phyloP scores from a whole-genome alignment of 768 basidiomycete genomes.

The Asterophora lycoperdoides region DNA sequence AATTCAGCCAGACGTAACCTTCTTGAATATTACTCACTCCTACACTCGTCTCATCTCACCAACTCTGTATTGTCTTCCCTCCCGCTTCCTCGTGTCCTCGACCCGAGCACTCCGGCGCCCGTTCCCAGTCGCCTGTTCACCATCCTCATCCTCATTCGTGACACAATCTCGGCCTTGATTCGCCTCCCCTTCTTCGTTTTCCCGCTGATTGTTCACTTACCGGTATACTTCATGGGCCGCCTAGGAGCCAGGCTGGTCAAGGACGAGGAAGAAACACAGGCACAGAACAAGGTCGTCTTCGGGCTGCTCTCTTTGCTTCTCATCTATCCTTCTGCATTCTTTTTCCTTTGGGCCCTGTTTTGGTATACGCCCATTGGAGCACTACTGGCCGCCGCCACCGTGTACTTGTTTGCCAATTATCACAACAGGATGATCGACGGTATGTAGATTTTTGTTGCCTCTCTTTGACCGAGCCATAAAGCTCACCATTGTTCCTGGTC shows the following conservation, averaged over 20 bases:
- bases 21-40: constrained; percentile 84
- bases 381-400: constrained; percentile 58
- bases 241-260: constrained; percentile 69
- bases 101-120: constrained; percentile 69
- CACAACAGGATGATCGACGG: constrained; percentile 86
- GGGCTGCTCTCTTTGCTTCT: constrained; percentile 70
- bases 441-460: constrained; percentile 38
- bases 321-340: constrained; percentile 82
- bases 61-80: constrained; percentile 82
- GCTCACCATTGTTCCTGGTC: constrained; percentile 9
- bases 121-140: constrained; percentile 84
- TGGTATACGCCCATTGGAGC: constrained; percentile 74
- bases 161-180: constrained; percentile 64
- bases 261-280: constrained; percentile 91
- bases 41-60: constrained; percentile 76
- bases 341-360: constrained; percentile 80
- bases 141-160: constrained; percentile 70
- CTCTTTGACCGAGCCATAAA: constrained; percentile 9
- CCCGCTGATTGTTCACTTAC: constrained; percentile 78
- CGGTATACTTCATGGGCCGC: constrained; percentile 79
- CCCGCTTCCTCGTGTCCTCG: constrained; percentile 78
- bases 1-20: constrained; percentile 62
- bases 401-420: constrained; percentile 80
- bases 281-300: constrained; percentile 94
- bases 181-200: constrained; percentile 87